These are phyloP conservation scores for Magnusiomyces ingens DNA, from an alignment of 1,139 yeast species.

Conservation along the genomic window DNA sequence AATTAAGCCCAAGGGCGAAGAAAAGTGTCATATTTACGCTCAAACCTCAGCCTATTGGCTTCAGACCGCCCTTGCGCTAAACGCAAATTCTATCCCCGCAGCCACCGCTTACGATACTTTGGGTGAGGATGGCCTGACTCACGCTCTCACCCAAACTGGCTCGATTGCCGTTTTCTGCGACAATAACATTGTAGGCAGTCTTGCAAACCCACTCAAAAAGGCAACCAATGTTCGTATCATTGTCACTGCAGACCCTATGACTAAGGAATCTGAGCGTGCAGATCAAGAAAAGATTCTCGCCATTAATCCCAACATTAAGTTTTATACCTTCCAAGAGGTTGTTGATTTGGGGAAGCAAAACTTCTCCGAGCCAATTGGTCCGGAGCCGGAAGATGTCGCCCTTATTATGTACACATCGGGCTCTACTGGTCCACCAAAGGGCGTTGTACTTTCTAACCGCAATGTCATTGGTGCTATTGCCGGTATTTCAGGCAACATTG, in stretches of 20 bases:
- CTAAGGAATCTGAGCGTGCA: slow-evolving; percentile 56
- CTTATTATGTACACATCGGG: slow-evolving; percentile 99
- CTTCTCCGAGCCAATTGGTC: slow-evolving; percentile 40
- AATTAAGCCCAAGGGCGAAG: slow-evolving; percentile 52
- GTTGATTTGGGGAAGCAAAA: slow-evolving; percentile 53
- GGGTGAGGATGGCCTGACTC: slow-evolving; percentile 87
- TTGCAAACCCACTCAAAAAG: slow-evolving; percentile 64
- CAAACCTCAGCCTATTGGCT: slow-evolving; percentile 82
- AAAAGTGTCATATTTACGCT: slow-evolving; percentile 77
- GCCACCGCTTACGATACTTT: slow-evolving; percentile 97
- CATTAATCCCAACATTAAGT: slow-evolving; percentile 68
- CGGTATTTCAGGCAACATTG: slow-evolving; percentile 67
- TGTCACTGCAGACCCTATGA: slow-evolving; percentile 62
- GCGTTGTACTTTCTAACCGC: slow-evolving; percentile 77
- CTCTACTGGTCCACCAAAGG: slow-evolving; percentile 96
- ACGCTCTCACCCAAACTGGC: slow-evolving; percentile 75
- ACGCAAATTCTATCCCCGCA: slow-evolving; percentile 71
- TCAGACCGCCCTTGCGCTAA: slow-evolving; percentile 74
- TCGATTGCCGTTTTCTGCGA: slow-evolving; percentile 79
- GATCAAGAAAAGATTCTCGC: slow-evolving; percentile 41
- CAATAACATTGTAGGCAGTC: slow-evolving; percentile 57
- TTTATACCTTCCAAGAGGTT: slow-evolving; percentile 61
- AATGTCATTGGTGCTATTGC: slow-evolving; percentile 79
- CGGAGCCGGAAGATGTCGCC: slow-evolving; percentile 68
- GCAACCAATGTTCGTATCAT: slow-evolving; percentile 59